Percentiles rank a stretch among this genome's conserved stretches.
phyloP scores from a whole-genome alignment of 2,329 filamentous ascomycete species.

The Fusarium goolgardi region DNA sequence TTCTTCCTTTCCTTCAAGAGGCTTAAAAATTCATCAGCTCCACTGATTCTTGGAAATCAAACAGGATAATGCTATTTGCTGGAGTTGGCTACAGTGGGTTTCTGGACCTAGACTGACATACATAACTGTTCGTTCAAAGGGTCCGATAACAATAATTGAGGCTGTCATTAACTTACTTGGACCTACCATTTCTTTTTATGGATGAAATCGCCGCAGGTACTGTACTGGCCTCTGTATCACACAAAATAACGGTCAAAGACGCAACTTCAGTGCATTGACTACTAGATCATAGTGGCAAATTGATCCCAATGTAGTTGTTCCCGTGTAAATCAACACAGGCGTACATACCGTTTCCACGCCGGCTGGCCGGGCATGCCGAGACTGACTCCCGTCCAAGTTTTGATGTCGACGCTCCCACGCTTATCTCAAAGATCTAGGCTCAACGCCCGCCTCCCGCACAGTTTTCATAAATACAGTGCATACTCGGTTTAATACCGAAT shows the following conservation, averaged over 20 bases:
- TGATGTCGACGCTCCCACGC: constrained; percentile 16
- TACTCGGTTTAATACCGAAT: constrained; percentile 12
- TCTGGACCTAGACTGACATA: constrained; percentile 11
- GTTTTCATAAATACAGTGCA: constrained; percentile 9
- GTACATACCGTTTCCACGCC: constrained; percentile 16
- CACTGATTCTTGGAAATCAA: constrained; percentile 11
- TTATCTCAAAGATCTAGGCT: constrained; percentile 37
- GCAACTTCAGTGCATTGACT: constrained; percentile 5
- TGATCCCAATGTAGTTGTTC: constrained; percentile 13
- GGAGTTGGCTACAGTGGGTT: neutral
- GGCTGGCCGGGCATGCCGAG: constrained; percentile 34
- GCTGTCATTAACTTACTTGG: constrained; percentile 6
- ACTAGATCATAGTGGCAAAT: constrained; percentile 27
- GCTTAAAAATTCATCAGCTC: constrained; percentile 15
- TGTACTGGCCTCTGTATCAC: neutral
- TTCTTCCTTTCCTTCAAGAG: neutral
- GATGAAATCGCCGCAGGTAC: neutral
- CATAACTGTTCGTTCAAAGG: neutral
- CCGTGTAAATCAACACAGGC: constrained; percentile 27
- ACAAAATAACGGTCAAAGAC: neutral
- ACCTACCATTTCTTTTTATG: constrained; percentile 2
- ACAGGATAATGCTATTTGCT: constrained; percentile 11
- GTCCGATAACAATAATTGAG: neutral
- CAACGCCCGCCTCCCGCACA: neutral
- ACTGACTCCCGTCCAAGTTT: neutral